Evolutionary conservation across 176 grass and related monocot genomes (phyloP).

Genomic region (Typha latifolia): DNA sequence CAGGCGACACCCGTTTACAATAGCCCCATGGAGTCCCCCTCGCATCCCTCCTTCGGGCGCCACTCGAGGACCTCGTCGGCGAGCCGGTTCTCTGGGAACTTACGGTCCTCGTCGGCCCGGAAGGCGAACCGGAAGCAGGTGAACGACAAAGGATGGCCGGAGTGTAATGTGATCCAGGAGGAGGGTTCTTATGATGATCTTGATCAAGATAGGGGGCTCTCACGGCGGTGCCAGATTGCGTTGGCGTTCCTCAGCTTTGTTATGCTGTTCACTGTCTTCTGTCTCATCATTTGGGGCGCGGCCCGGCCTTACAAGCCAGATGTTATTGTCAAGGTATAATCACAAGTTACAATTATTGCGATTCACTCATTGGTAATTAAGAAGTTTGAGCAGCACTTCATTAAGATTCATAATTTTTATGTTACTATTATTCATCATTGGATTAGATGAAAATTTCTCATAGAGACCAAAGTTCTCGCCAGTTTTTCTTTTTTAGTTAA

Average conservation of each 20-base stretch:
- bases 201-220: slow-evolving; percentile 31
- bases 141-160: slow-evolving; percentile 52
- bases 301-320: slow-evolving; percentile 55
- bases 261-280: slow-evolving; percentile 48
- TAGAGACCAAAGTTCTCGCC: no score
- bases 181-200: slow-evolving; percentile 48
- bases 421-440: no score
- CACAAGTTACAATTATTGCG: no score
- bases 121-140: slow-evolving; percentile 19
- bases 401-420: no score
- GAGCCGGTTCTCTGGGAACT: slow-evolving; percentile 74
- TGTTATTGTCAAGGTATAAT: slow-evolving; percentile 47
- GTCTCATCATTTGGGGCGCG: slow-evolving; percentile 74
- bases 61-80: no score
- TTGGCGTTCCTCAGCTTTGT: slow-evolving; percentile 38
- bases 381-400: no score
- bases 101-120: slow-evolving; percentile 31
- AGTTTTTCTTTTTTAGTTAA: no score
- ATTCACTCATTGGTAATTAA: no score
- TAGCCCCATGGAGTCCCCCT: slow-evolving; percentile 81
- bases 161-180: slow-evolving; percentile 55
- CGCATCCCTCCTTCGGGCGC: slow-evolving; percentile 38
- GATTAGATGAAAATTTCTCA: no score
- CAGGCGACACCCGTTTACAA: slow-evolving; percentile 75
- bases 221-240: slow-evolving; percentile 34